Conservation (phyloP, 768 basidiomycete genomes). For the Leccinum sublutescens region DNA sequence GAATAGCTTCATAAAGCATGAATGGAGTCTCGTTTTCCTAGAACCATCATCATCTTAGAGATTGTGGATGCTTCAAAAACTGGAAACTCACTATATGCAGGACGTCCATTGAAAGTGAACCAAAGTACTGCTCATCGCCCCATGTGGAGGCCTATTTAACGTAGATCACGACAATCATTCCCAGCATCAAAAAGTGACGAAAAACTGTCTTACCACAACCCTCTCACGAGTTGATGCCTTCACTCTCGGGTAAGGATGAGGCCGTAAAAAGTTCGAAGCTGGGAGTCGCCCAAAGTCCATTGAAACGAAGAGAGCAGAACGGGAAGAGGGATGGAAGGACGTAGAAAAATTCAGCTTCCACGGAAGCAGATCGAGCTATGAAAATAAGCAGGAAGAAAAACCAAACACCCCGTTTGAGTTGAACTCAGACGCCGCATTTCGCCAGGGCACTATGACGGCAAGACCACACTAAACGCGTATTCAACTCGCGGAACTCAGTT, state of each 20-base stretch:
- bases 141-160: slow-evolving; percentile 6
- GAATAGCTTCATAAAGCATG: slow-evolving; percentile 5
- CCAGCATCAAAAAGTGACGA: slow-evolving; percentile 4
- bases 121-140: background rate
- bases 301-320: background rate
- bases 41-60: slow-evolving; percentile 1
- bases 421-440: slow-evolving; percentile 20
- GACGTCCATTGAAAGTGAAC: background rate
- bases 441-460: slow-evolving; percentile 28
- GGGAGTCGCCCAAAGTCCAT: slow-evolving; percentile 23
- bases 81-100: slow-evolving; percentile 1
- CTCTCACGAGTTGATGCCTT: slow-evolving; percentile 24
- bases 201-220: slow-evolving; percentile 15
- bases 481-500: slow-evolving; percentile 18
- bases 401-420: slow-evolving; percentile 12
- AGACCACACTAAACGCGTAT: slow-evolving; percentile 27
- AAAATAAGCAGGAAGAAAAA: slow-evolving; percentile 7
- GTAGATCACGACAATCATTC: slow-evolving; percentile 6
- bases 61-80: background rate
- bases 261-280: slow-evolving; percentile 27
- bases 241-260: slow-evolving; percentile 30
- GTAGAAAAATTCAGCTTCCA: background rate
- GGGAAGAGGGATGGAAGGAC: background rate
- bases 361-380: background rate
- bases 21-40: slow-evolving; percentile 11